Evolutionary conservation across 345 rosid species (phyloP), one percentile per base, ranked within the genome.

Genomic region (Salix dunnii): DNA sequence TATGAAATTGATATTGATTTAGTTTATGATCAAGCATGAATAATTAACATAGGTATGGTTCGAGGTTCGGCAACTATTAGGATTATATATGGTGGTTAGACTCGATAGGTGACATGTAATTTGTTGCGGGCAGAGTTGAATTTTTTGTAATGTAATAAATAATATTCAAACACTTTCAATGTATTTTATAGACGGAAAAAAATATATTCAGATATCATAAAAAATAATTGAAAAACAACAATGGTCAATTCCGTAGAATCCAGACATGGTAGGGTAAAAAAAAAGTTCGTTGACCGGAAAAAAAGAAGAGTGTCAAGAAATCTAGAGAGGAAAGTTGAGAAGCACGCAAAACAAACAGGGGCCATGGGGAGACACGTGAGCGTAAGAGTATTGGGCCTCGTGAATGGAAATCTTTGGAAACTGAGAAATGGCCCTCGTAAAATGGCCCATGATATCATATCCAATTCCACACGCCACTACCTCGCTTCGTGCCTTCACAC

Each of bases 401-500:
- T 23, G 63, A 58, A 58, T 3, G 60, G 25, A 20, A 53, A 21
- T 58, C 63, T 58, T 58, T 58, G 63, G 12, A n/a, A 58, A 9
- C 25, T 23, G 28, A n/a, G 62, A 58, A 3, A 8, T 58, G 3
- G 62, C 28, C 0, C n/a, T 28, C 72, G 55, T 68, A 33, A 7
- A 65, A 65, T 2, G 35, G 72, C 38, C 72, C 36, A 25, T 33
- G 3, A 31, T 21, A 53, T 53, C 60, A 53, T 6, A 21, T 35
- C 63, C 74, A 71, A 71, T 7, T n/a, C 65, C 58, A 58, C 75
- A 72, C 75, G 75, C 67, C 67, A 72, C 66, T 67, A 10, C 75
- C 75, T 72, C 67, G 75, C 75, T 72, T 58, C 75, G 35, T 35
- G 30, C 74, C 65, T 40, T 72, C 58, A 72, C 74, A 55, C 74